Base-by-base conservation (phyloP, 78 protist species). In the Dictyostelium capitatum region DNA sequence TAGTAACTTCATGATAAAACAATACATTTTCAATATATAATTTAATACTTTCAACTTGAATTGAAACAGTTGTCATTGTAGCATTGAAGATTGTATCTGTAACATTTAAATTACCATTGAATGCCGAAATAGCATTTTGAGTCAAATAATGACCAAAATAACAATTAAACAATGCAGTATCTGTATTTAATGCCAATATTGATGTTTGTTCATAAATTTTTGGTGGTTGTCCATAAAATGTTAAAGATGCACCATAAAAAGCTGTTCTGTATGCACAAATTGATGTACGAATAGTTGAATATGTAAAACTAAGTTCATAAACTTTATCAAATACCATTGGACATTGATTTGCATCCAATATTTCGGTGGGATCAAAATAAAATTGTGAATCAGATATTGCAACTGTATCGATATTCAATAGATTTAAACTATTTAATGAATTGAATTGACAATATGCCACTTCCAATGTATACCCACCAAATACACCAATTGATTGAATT, bases 401-500 rank as follows among this genome's bases (percentile, higher is more conserved):
- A 19, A 67, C 48, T 4, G 7, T 19, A 25, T 30, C 15, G 12
- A 67, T 67, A 32, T 67, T 67, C 20, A 67, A 67, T 12, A 67
- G 23, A 17, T 32, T 67, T 17, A 67, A 15, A 67, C 75, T 67
- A 15, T 67, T 67, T 0, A 67, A 30, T 12, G n/a, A 67, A 32
- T 67, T 32, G 47, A 67, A 67, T 32, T 15, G 28, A 67, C 75
- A 67, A 67, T 67, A 30, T 32, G 9, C 41, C 15, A 67, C 32
- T 5, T 30, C 12, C 17, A 67, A 32, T 4, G 23, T 25, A 67
- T 67, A 25, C 15, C 15, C 25, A 32, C 46, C 8, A 19, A 67
- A 67, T 15, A 67, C 75, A 32, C 75, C 75, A 32, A 67, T 32
- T 20, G 75, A 25, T 67, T 32, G 50, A 67, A 67, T 67, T 28